A percentile compares a stretch with the other conserved stretches of the same genome.
Evolutionary conservation across 2,329 filamentous ascomycete genomes (phyloP).

Genomic region (Gaeumannomyces tritici): DNA sequence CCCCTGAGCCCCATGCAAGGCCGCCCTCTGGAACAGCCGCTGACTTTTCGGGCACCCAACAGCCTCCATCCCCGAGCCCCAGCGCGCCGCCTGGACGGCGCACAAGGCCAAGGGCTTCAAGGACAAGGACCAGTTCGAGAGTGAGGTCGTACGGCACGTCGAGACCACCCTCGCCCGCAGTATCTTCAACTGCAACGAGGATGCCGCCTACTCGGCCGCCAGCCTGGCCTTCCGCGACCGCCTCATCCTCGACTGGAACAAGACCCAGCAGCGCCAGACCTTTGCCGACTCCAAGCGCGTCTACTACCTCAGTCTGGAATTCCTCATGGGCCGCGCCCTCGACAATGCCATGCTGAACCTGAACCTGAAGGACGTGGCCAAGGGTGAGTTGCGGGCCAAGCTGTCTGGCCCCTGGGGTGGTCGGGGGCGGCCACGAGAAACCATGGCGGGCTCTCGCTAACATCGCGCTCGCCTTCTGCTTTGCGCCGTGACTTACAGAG

Average conservation of each 20-base stretch:
- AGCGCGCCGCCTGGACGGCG: constrained; percentile 70
- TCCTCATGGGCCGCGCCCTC: constrained; percentile 90
- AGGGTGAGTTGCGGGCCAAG: constrained; percentile 42
- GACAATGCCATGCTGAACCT: constrained; percentile 99
- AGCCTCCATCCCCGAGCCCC: constrained; percentile 77
- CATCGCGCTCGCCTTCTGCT: neutral
- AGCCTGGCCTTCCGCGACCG: constrained; percentile 88
- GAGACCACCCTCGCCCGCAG: constrained; percentile 94
- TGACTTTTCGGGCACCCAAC: neutral
- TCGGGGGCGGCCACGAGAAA: no score
- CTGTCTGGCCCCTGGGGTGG: no score
- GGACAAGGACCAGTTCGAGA: constrained; percentile 75
- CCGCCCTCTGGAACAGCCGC: neutral
- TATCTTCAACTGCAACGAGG: constrained; percentile 96
- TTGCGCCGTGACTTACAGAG: constrained; percentile 36
- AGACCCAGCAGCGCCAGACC: constrained; percentile 93
- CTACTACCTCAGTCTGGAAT: constrained; percentile 96
- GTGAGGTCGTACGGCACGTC: constrained; percentile 83
- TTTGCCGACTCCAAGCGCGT: constrained; percentile 84
- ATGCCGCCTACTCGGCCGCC: constrained; percentile 83
- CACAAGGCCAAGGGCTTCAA: constrained; percentile 59
- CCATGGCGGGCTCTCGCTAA: no score
- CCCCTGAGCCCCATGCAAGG: no score
- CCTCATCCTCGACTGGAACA: constrained; percentile 93
- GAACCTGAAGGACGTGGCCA: constrained; percentile 74